These are phyloP conservation scores for Pogostemon cablin DNA, from an alignment of 257 asterid genomes.

Conservation along the genomic window DNA sequence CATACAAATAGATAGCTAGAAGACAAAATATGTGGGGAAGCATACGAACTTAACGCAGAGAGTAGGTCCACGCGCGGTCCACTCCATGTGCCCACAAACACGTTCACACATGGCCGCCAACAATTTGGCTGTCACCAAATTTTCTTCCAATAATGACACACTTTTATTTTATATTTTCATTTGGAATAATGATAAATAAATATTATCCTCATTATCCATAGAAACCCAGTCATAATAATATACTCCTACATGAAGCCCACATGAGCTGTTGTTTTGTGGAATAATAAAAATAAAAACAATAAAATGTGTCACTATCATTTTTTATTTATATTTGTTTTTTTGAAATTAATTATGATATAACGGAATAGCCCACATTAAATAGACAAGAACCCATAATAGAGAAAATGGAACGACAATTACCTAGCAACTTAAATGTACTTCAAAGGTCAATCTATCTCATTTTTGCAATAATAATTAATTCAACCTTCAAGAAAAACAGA, in stretches of 20 bases:
- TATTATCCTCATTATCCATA: no score
- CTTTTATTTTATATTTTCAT: no score
- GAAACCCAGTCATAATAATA: no score
- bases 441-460: background rate
- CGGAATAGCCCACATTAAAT: no score
- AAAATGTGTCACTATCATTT: no score
- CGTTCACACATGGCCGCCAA: slow-evolving; percentile 23
- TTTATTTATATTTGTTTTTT: no score
- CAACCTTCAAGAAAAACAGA: background rate
- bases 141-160: slow-evolving; percentile 11
- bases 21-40: slow-evolving; percentile 19
- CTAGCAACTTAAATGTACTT: background rate
- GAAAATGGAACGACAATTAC: background rate
- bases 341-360: no score
- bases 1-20: background rate
- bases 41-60: background rate
- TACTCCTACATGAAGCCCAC: no score
- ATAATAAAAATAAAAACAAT: no score
- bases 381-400: no score
- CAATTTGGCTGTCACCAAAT: slow-evolving; percentile 17
- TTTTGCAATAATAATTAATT: background rate
- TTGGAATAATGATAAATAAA: no score
- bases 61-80: slow-evolving; percentile 30
- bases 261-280: no score
- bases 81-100: slow-evolving; percentile 18